Base-by-base conservation (phyloP, 495 filamentous ascomycete genomes). In the Xylaria castorea region DNA sequence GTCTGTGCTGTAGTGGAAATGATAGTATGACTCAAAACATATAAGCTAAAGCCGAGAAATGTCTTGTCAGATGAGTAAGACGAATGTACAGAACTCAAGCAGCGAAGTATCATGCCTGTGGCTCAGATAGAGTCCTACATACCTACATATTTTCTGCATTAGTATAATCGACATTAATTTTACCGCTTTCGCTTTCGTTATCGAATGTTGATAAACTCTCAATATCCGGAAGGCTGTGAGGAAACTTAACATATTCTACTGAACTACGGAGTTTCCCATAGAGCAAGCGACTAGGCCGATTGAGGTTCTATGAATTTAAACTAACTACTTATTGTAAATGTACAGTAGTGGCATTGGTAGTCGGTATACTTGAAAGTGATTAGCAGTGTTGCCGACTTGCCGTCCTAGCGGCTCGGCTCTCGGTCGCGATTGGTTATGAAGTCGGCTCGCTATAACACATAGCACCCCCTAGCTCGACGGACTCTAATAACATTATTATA, bases 321-420 rank as follows among this genome's bases (percentile, higher is more conserved):
- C n/a, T n/a, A n/a, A n/a, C n/a, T n/a, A n/a, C n/a, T n/a, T n/a
- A n/a, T n/a, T n/a, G n/a, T n/a, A n/a, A n/a, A n/a, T 44, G 46
- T 0, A 20, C 12, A 3, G 4, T n/a, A 51, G 2, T 22, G 62
- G n/a, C 18, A 16, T 27, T 42, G 62, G 62, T 16, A 7, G 40
- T 65, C 62, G 61, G 61, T 18, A 9, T 64, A 12, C 22, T 48
- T 48, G 5, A 7, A 44, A 46, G 44, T 20, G 44, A 48, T 64
- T n/a, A 46, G 40, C 62, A 25, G 5, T 48, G 27, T 16, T 46
- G 1, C 42, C 64, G 64, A 51, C 20, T 51, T n/a, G 38, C 46
- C 64, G 64, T 48, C 40, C 27, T 27, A 65, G 46, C 46, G 27
- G 18, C 48, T 36, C 64, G 64, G 64, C 20, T 25, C 44, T 66